Evolutionary conservation across 371 early-diverging fungal species (phyloP).

Genomic region (Mucor indicus): DNA sequence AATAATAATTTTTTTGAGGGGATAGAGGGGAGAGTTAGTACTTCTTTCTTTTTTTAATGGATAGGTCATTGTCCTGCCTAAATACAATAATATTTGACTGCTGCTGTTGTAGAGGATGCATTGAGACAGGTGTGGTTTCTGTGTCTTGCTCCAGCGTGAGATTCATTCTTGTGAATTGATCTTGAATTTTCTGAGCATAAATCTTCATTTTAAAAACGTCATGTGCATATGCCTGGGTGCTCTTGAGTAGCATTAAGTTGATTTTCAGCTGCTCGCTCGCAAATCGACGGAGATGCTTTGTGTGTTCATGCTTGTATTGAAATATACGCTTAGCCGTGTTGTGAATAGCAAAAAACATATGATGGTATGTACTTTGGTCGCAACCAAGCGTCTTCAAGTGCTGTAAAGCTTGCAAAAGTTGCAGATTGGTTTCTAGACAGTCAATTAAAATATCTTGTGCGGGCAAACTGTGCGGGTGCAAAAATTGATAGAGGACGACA

Average conservation of each 20-base stretch:
- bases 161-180: constrained; percentile 24
- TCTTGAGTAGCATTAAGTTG: constrained; percentile 32
- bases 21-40: no score
- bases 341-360: constrained; percentile 51
- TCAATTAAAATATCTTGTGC: constrained; percentile 30
- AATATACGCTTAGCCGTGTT: constrained; percentile 35
- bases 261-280: constrained; percentile 34
- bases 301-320: constrained; percentile 4
- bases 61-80: no score
- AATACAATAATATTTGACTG: no score
- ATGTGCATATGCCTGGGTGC: constrained; percentile 39
- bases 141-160: no score
- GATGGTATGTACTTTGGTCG: constrained; percentile 51
- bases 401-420: constrained; percentile 27
- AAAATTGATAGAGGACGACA: constrained; percentile 38
- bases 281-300: neutral
- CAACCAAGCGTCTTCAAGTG: constrained; percentile 32
- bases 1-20: no score
- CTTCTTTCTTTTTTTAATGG: no score
- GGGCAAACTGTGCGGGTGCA: constrained; percentile 18
- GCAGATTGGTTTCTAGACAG: constrained; percentile 33
- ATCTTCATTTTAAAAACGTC: constrained; percentile 43
- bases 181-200: constrained; percentile 42
- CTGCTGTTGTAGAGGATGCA: no score
- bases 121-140: no score